These are phyloP conservation scores for Pythium brassicae DNA, from an alignment of 352 stramenopile genomes.

Conservation along the genomic window DNA sequence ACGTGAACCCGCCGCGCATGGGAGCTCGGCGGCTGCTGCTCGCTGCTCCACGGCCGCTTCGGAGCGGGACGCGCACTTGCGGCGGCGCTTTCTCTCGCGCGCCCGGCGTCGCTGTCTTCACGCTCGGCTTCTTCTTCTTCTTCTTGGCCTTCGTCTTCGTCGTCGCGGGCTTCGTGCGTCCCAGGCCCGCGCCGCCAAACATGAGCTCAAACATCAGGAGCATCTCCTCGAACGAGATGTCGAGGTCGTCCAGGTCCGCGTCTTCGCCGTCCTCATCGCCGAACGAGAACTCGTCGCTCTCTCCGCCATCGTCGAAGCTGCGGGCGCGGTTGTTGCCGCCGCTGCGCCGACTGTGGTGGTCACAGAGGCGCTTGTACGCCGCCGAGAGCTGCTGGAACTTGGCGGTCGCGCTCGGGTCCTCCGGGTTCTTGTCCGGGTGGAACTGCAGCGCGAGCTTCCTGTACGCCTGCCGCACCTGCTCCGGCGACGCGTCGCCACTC, in stretches of 20 bases:
- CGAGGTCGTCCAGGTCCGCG: constrained; percentile 22
- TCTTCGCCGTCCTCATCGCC: constrained; percentile 19
- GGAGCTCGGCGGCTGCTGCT: neutral
- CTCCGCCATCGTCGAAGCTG: neutral
- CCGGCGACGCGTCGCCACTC: constrained; percentile 24
- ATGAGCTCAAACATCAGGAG: constrained; percentile 77
- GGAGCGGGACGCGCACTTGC: constrained; percentile 8
- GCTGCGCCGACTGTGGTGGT: constrained; percentile 27
- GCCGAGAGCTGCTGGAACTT: constrained; percentile 68
- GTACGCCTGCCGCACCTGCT: constrained; percentile 60
- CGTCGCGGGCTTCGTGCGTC: neutral
- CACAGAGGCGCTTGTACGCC: constrained; percentile 67
- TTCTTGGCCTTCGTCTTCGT: neutral
- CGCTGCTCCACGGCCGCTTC: neutral
- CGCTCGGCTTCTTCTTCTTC: neutral
- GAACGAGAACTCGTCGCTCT: constrained; percentile 25
- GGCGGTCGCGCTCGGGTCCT: constrained; percentile 47
- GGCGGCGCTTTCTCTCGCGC: constrained; percentile 6
- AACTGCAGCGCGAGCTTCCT: constrained; percentile 54
- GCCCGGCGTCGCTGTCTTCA: neutral
- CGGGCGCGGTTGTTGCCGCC: neutral
- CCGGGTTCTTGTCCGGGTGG: constrained; percentile 71
- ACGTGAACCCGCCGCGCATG: neutral
- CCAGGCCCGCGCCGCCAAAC: constrained; percentile 26
- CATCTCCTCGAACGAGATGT: constrained; percentile 64